phyloP scores from a whole-genome alignment of 306 rosid genomes.

The Castanea crenata region DNA sequence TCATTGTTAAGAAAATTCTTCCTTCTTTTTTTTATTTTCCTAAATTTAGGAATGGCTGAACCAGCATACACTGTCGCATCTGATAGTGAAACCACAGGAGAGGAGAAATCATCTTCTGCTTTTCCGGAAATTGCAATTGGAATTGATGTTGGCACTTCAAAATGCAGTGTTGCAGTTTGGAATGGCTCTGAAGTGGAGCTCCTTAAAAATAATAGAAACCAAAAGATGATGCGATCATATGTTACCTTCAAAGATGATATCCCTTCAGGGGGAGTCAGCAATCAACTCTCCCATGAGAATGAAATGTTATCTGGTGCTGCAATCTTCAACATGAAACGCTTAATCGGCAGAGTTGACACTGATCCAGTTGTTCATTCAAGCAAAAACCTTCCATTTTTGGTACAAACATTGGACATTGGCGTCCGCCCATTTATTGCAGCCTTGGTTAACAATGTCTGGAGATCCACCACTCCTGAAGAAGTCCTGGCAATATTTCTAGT shows the following conservation, averaged over 20 bases:
- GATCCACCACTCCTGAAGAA: slow-evolving; percentile 85
- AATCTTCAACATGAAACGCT: slow-evolving; percentile 85
- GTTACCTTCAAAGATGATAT: slow-evolving; percentile 63
- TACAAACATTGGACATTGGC: slow-evolving; percentile 81
- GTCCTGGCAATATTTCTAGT: slow-evolving; percentile 67
- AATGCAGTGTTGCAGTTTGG: slow-evolving; percentile 87
- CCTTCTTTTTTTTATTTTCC: slow-evolving; percentile 6
- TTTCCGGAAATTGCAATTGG: slow-evolving; percentile 77
- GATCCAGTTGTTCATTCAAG: slow-evolving; percentile 74
- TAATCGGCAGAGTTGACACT: slow-evolving; percentile 84
- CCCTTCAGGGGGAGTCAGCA: slow-evolving; percentile 65
- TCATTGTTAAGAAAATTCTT: background rate
- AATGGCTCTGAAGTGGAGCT: slow-evolving; percentile 83
- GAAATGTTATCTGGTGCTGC: slow-evolving; percentile 76
- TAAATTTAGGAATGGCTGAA: slow-evolving; percentile 73
- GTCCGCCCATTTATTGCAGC: slow-evolving; percentile 81
- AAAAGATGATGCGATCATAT: slow-evolving; percentile 72
- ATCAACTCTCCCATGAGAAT: slow-evolving; percentile 46
- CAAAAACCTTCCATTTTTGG: slow-evolving; percentile 81
- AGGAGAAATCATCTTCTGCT: slow-evolving; percentile 48
- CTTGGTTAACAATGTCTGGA: slow-evolving; percentile 72
- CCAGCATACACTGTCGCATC: slow-evolving; percentile 78
- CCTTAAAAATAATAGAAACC: slow-evolving; percentile 64
- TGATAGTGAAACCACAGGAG: slow-evolving; percentile 74
- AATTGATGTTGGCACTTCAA: slow-evolving; percentile 84